phyloP scores from a whole-genome alignment of 2,329 filamentous ascomycete species.

The Aspergillus tubingensis region DNA sequence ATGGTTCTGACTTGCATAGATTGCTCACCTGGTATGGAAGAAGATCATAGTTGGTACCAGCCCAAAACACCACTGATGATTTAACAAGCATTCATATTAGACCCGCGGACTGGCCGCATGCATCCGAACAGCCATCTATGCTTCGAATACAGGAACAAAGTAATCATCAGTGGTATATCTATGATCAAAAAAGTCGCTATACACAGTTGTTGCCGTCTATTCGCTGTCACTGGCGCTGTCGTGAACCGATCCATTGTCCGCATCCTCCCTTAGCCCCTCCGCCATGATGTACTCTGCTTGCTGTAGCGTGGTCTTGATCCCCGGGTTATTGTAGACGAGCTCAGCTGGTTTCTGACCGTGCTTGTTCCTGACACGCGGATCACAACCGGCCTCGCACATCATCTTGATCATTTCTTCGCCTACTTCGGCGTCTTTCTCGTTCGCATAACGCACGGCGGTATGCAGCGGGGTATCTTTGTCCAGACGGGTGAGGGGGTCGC shows the following conservation, averaged over 20 bases:
- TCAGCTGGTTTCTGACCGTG: slow-evolving; percentile 49
- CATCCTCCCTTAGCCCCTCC: slow-evolving; percentile 44
- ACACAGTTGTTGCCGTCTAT: slow-evolving; percentile 21
- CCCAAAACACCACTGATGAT: not conserved
- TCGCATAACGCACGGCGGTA: slow-evolving; percentile 48
- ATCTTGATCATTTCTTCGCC: slow-evolving; percentile 51
- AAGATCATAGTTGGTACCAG: not conserved
- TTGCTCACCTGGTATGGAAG: not conserved
- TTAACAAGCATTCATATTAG: not conserved
- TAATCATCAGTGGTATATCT: slow-evolving; percentile 25
- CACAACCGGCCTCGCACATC: slow-evolving; percentile 53
- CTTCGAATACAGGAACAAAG: slow-evolving; percentile 2
- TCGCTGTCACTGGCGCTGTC: slow-evolving; percentile 47
- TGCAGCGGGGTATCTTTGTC: slow-evolving; percentile 52
- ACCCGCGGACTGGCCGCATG: not conserved
- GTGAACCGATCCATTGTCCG: slow-evolving; percentile 37
- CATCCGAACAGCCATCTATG: not conserved
- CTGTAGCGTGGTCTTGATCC: slow-evolving; percentile 44
- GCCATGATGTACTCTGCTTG: slow-evolving; percentile 51
- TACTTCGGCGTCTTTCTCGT: slow-evolving; percentile 47
- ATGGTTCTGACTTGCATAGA: not conserved
- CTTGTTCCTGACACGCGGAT: slow-evolving; percentile 51
- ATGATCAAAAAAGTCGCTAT: slow-evolving; percentile 11
- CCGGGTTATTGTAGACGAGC: slow-evolving; percentile 46
- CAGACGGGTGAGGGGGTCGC: slow-evolving; percentile 49